A percentile compares a stretch with the other conserved stretches of the same genome.
Conservation (phyloP, 371 early-diverging fungal genomes). For the Choanephora cucurbitarum region DNA sequence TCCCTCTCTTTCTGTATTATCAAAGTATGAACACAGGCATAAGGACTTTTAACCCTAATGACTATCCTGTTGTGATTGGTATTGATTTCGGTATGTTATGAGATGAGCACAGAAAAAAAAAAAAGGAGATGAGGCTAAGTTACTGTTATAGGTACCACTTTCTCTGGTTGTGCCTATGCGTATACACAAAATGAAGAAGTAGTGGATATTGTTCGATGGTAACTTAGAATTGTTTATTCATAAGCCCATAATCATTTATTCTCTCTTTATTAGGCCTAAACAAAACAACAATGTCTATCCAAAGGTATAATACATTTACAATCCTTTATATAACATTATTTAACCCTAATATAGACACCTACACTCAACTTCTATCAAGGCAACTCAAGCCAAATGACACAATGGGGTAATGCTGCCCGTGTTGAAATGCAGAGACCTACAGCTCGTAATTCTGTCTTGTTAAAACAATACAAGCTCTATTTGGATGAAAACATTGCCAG, state of each 20-base stretch:
- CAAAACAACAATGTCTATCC: constrained; percentile 61
- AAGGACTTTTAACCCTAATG: constrained; percentile 32
- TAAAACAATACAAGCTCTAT: constrained; percentile 52
- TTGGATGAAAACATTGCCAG: constrained; percentile 48
- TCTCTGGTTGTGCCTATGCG: constrained; percentile 51
- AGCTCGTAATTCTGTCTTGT: constrained; percentile 36
- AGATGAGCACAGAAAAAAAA: not conserved
- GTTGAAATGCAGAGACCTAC: constrained; percentile 32
- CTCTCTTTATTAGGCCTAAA: constrained; percentile 49
- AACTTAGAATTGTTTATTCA: constrained; percentile 6
- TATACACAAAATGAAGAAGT: constrained; percentile 61
- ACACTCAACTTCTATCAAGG: constrained; percentile 53
- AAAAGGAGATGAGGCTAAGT: constrained; percentile 32
- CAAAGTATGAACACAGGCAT: constrained; percentile 17
- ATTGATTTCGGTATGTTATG: constrained; percentile 43
- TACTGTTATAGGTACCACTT: constrained; percentile 49
- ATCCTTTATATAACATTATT: not conserved
- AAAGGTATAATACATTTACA: no score
- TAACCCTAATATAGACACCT: constrained; percentile 32
- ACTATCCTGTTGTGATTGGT: constrained; percentile 47
- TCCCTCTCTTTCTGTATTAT: constrained; percentile 8
- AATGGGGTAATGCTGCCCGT: constrained; percentile 43
- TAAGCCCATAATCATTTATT: no score
- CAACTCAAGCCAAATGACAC: constrained; percentile 47
- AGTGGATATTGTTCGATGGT: constrained; percentile 62